Percentiles rank a stretch among this genome's conserved stretches.
Conservation (phyloP, 2,329 filamentous ascomycete genomes). For the Plectosphaerella plurivora region DNA sequence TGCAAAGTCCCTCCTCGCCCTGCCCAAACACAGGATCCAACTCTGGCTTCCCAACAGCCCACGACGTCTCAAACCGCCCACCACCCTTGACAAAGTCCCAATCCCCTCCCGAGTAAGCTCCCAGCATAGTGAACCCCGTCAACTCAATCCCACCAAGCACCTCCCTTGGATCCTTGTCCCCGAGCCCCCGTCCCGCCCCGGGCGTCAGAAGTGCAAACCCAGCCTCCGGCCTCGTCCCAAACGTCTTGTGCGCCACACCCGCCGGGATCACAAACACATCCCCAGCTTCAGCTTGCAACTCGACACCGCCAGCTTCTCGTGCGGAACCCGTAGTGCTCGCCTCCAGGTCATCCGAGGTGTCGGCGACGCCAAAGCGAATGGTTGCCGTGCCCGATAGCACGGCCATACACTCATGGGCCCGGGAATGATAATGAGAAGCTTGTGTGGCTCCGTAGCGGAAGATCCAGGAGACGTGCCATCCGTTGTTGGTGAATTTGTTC, state of each 20-base stretch:
- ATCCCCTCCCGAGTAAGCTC: conserved; percentile 42
- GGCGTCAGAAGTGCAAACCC: conserved; percentile 34
- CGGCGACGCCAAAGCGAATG: conserved; percentile 51
- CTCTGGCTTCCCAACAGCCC: conserved; percentile 37
- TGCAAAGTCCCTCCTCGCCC: conserved; percentile 16
- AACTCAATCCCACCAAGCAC: conserved; percentile 30
- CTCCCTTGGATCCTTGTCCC: conserved; percentile 25
- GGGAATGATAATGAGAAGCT: conserved; percentile 51
- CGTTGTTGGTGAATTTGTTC: conserved; percentile 41
- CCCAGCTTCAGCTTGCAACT: conserved; percentile 41
- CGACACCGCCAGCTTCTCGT: conserved; percentile 42
- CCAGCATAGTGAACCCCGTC: conserved; percentile 30
- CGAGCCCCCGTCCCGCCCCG: conserved; percentile 31
- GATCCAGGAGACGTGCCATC: conserved; percentile 52
- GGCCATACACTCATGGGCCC: conserved; percentile 53
- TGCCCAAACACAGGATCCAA: conserved; percentile 43
- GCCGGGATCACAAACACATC: conserved; percentile 57
- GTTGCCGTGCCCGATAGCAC: conserved; percentile 48
- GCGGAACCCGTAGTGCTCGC: conserved; percentile 30
- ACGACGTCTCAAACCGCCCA: conserved; percentile 34
- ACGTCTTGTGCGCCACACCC: conserved; percentile 51
- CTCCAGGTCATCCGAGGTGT: conserved; percentile 33
- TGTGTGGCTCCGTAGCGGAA: conserved; percentile 52
- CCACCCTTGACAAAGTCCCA: conserved; percentile 49
- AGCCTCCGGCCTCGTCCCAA: conserved; percentile 30